A percentile compares a stretch with the other conserved stretches of the same genome.
phyloP scores from a whole-genome alignment of 2,329 filamentous ascomycete genomes.

The Delphinella strobiligena region DNA sequence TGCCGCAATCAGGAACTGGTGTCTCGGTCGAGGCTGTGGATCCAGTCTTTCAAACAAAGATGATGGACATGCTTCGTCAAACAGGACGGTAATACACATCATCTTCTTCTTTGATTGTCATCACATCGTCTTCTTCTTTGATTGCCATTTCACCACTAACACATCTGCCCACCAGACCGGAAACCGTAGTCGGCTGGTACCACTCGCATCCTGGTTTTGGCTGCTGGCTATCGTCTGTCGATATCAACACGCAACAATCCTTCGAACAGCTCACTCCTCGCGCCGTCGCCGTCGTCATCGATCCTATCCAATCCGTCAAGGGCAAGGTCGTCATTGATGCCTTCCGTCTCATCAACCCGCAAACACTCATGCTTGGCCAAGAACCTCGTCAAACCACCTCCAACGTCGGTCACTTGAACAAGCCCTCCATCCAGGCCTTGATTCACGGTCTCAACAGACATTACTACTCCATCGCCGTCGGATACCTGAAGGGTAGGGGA shows the following conservation, averaged over 20 bases:
- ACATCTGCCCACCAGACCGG: constrained; percentile 48
- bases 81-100: constrained; percentile 83
- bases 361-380: constrained; percentile 94
- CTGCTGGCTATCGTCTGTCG: constrained; percentile 96
- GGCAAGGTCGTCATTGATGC: constrained; percentile 99
- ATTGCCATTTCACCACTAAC: too few relatives aligned
- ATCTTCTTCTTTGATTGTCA: too few relatives aligned
- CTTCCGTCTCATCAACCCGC: constrained; percentile 95
- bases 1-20: constrained; percentile 97
- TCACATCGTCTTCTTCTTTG: too few relatives aligned
- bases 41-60: constrained; percentile 98
- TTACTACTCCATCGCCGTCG: constrained; percentile 98
- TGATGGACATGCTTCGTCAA: constrained; percentile 99
- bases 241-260: constrained; percentile 99
- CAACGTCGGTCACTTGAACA: constrained; percentile 95
- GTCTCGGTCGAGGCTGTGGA: constrained; percentile 98
- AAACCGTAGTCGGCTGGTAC: constrained; percentile 98
- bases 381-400: constrained; percentile 96
- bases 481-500: constrained; percentile 64
- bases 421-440: constrained; percentile 97
- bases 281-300: constrained; percentile 93
- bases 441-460: constrained; percentile 97
- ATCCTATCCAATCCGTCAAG: constrained; percentile 98
- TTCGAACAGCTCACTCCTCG: constrained; percentile 97
- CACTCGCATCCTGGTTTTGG: constrained; percentile 98